These are phyloP conservation scores for Aspergillus intermedius DNA, from an alignment of 2,329 filamentous ascomycete species.

Conservation along the genomic window DNA sequence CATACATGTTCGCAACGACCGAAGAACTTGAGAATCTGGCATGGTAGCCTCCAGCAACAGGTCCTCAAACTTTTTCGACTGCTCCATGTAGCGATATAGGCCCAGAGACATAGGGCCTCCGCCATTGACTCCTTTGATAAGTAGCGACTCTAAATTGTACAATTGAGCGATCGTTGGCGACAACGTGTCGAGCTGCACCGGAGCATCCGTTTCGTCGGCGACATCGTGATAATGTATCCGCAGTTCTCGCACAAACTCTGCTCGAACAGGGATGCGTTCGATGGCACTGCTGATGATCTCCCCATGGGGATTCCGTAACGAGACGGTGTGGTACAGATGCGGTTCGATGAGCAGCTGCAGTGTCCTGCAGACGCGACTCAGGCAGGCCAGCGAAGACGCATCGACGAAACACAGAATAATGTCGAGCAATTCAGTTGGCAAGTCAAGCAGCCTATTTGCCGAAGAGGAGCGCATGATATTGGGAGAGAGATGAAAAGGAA, in stretches of 20 bases:
- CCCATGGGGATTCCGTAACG: neutral
- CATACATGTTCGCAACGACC: neutral
- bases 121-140: neutral
- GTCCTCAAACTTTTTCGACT: neutral
- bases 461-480: neutral
- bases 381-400: neutral
- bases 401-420: neutral
- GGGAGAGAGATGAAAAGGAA: neutral
- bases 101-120: neutral
- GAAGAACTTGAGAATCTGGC: neutral
- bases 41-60: neutral
- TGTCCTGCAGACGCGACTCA: neutral
- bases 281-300: neutral
- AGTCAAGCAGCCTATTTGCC: neutral
- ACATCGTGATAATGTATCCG: neutral
- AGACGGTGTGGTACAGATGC: neutral
- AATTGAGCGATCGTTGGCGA: neutral
- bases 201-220: neutral
- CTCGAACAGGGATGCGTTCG: neutral
- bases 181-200: neutral
- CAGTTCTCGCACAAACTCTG: neutral
- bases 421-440: neutral
- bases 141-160: neutral
- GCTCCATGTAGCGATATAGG: neutral
- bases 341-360: neutral